Evolutionary conservation across 148 eudicot species (phyloP), one percentile per base, ranked within the genome.

Genomic region (Rhododendron henanense): DNA sequence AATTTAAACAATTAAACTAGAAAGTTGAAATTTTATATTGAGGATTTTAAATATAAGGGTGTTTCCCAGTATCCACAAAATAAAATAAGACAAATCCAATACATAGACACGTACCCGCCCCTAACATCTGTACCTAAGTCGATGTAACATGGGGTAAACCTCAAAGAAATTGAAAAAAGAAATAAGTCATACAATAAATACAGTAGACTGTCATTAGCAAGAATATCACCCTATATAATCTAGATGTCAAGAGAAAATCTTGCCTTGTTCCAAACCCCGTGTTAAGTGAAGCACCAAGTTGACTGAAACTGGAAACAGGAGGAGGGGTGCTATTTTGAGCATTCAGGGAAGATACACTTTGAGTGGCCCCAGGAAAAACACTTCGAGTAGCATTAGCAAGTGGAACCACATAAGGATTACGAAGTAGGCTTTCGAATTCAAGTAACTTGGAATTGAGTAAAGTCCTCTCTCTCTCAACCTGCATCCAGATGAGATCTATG

Each of bases 391-490:
- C 77, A 61, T 86, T 89, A 87, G 89, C 85, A 87, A 93, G 75
- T 78, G 88, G 89, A 51, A 78, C 86, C 35, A 86, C 81, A 79
- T 88, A 92, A 33, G 99, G 96, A 87, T 92, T 93, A 15, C 85
- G 92, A 78, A 90, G 85, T 48, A 96, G 88, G 90, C 86, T 92
- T 75, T 96, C 93, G 85, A 87, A 95, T 85, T 96, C 98, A 69
- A 55, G 59, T 88, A 93, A 84, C 89, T 96, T 96, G 85, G 95
- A 85, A 83, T 92, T 92, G 28, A 92, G 87, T 79, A 96, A 86
- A 90, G 50, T 95, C 91, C 98, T 92, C 89, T 96, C 99, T 88
- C 90, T 93, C 87, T 95, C 98, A 83, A 95, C 93, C 99, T 96
- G 93, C 67, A 90, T 23, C 10, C 63, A 73, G 33, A 86, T 47